Percentiles rank a stretch among this genome's conserved stretches.
These are phyloP conservation scores for Moniliella sp. DNA, from an alignment of 1,284 basidiomycete genomes.

Conservation along the genomic window DNA sequence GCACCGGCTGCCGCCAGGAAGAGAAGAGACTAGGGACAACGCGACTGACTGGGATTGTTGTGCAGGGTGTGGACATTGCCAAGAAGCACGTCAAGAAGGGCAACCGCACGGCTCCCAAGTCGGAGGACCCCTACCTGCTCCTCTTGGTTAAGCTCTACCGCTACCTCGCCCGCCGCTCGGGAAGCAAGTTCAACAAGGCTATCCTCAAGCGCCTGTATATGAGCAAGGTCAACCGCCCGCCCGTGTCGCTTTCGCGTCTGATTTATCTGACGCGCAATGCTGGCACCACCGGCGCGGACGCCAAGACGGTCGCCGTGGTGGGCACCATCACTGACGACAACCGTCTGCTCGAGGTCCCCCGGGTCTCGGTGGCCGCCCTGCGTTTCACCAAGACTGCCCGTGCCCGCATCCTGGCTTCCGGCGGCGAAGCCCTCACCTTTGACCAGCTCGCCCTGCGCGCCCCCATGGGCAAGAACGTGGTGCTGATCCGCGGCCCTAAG, in stretches of 20 bases:
- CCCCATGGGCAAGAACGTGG: slow-evolving; percentile 83
- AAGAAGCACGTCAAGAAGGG: slow-evolving; percentile 99
- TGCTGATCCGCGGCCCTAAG: slow-evolving; percentile 74
- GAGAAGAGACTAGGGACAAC: too few species aligned
- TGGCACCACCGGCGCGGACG: slow-evolving; percentile 11
- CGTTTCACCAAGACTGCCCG: slow-evolving; percentile 79
- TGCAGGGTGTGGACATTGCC: slow-evolving; percentile 95
- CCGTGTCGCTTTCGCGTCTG: slow-evolving; percentile 46
- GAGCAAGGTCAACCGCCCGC: slow-evolving; percentile 90
- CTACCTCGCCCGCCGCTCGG: slow-evolving; percentile 90
- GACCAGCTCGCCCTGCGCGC: slow-evolving; percentile 86
- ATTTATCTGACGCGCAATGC: slow-evolving; percentile 30
- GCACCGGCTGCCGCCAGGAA: too few species aligned
- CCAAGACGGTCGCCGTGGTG: slow-evolving; percentile 68
- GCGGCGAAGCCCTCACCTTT: slow-evolving; percentile 80
- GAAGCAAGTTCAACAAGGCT: slow-evolving; percentile 89
- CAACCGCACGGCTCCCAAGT: slow-evolving; percentile 77
- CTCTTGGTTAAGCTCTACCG: slow-evolving; percentile 98
- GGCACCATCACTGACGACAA: slow-evolving; percentile 90
- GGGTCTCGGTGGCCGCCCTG: slow-evolving; percentile 78
- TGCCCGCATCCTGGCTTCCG: slow-evolving; percentile 81
- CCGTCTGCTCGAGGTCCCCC: slow-evolving; percentile 65
- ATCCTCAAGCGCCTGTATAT: slow-evolving; percentile 90
- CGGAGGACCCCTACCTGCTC: slow-evolving; percentile 95
- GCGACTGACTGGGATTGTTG: too few species aligned